Evolutionary conservation across 108 stramenopile genomes (phyloP).

Genomic region (Discostella pseudostelligera): DNA sequence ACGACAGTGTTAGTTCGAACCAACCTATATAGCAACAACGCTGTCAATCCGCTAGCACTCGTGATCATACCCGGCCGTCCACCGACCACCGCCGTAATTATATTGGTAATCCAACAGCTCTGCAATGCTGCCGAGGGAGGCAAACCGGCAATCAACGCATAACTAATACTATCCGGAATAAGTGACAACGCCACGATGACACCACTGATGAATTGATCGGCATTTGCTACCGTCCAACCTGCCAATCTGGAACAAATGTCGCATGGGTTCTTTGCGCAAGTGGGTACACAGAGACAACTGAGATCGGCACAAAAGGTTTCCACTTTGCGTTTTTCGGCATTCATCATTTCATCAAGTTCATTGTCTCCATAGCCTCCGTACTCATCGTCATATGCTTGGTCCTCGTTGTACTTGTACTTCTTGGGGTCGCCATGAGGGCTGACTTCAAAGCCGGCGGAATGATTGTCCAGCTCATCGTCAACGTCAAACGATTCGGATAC

Average conservation of each 20-base stretch:
- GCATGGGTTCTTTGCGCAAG: conserved; percentile 18
- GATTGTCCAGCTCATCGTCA: too few species aligned
- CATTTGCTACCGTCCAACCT: conserved; percentile 43
- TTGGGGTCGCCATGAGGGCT: not conserved
- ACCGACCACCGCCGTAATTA: conserved; percentile 54
- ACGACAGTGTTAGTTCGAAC: conserved; percentile 27
- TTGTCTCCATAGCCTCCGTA: conserved; percentile 1
- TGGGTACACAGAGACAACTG: conserved; percentile 48
- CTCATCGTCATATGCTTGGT: conserved; percentile 8
- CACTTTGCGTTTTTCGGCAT: not conserved
- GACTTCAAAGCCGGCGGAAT: too few species aligned
- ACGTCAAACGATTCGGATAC: too few species aligned
- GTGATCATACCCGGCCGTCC: conserved; percentile 63
- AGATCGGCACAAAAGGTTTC: conserved; percentile 39
- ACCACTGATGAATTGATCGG: conserved; percentile 50
- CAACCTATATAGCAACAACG: conserved; percentile 31
- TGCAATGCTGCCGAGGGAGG: conserved; percentile 48
- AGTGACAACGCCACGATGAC: conserved; percentile 51
- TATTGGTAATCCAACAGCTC: conserved; percentile 48
- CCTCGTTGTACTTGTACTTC: conserved; percentile 16
- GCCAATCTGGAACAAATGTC: conserved; percentile 24
- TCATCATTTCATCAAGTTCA: conserved; percentile 10
- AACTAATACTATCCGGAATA: conserved; percentile 57
- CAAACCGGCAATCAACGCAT: conserved; percentile 59
- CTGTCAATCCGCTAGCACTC: conserved; percentile 48